Conservation (phyloP, 169 alveolate species). For the Eimeria falciformis region DNA sequence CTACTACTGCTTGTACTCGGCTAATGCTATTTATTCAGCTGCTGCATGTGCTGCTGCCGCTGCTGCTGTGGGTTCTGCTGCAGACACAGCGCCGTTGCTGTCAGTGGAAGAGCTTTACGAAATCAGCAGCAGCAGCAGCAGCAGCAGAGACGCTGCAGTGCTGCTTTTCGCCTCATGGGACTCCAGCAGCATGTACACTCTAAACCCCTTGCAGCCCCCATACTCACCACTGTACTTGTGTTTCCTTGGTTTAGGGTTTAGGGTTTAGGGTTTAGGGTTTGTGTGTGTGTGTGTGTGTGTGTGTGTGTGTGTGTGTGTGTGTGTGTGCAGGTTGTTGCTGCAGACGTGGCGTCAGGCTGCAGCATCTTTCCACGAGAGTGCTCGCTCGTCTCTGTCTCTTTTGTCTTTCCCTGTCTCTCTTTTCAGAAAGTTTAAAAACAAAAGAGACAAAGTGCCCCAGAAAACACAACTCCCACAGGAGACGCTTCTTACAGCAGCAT, state of each 20-base stretch:
- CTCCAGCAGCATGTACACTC: conserved; percentile 42
- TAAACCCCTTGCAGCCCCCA: too few relatives aligned
- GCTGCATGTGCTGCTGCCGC: too few relatives aligned
- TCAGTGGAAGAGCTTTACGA: conserved; percentile 27
- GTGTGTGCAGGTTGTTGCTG: conserved; percentile 28
- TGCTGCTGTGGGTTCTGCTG: neutral
- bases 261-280: neutral
- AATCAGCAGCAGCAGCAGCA: conserved; percentile 32
- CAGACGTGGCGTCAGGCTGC: conserved; percentile 67
- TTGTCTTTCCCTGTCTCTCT: conserved; percentile 10
- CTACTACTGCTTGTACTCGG: neutral
- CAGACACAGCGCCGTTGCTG: conserved; percentile 26
- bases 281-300: too few relatives aligned
- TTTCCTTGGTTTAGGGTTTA: neutral
- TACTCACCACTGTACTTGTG: too few relatives aligned
- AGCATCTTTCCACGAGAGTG: conserved; percentile 3
- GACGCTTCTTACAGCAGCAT: conserved; percentile 39
- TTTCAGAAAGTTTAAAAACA: too few relatives aligned
- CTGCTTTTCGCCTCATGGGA: conserved; percentile 57
- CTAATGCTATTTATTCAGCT: neutral
- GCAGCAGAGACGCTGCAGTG: conserved; percentile 61
- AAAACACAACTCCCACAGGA: too few relatives aligned
- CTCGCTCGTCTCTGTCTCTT: conserved; percentile 23
- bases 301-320: neutral
- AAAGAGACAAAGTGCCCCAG: neutral